Evolutionary conservation across 176 grass and related monocot genomes (phyloP).

Genomic region (Pontederia paniculata): DNA sequence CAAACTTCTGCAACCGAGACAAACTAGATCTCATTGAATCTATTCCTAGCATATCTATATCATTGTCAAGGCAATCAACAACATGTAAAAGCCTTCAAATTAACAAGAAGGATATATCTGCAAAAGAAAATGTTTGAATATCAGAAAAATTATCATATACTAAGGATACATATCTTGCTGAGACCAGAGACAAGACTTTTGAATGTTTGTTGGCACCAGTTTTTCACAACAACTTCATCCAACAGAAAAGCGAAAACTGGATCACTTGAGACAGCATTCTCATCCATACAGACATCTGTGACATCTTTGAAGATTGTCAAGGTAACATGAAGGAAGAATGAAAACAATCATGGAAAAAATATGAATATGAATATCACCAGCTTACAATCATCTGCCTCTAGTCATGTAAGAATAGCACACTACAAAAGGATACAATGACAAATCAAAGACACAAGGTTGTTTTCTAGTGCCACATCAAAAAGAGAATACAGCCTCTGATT

Average conservation of each 20-base stretch:
- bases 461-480: constrained; percentile 83
- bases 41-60: constrained; percentile 50
- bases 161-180: constrained; percentile 67
- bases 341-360: not conserved
- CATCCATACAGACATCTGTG: constrained; percentile 90
- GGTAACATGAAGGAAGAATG: constrained; percentile 23
- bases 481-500: constrained; percentile 65
- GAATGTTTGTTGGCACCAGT: constrained; percentile 79
- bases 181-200: constrained; percentile 43
- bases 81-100: not conserved
- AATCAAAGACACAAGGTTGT: constrained; percentile 81
- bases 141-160: constrained; percentile 10
- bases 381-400: not conserved
- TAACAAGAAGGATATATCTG: not conserved
- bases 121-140: not conserved
- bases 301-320: constrained; percentile 79
- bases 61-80: constrained; percentile 31
- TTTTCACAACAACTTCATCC: constrained; percentile 94
- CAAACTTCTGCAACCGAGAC: constrained; percentile 58
- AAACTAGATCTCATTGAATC: constrained; percentile 45
- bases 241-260: constrained; percentile 93
- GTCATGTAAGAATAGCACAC: not conserved
- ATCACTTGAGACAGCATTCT: constrained; percentile 96
- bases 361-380: not conserved
- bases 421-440: constrained; percentile 81